Evolutionary conservation across 345 rosid species (phyloP).

Genomic region (Mallotus nudiflorus): DNA sequence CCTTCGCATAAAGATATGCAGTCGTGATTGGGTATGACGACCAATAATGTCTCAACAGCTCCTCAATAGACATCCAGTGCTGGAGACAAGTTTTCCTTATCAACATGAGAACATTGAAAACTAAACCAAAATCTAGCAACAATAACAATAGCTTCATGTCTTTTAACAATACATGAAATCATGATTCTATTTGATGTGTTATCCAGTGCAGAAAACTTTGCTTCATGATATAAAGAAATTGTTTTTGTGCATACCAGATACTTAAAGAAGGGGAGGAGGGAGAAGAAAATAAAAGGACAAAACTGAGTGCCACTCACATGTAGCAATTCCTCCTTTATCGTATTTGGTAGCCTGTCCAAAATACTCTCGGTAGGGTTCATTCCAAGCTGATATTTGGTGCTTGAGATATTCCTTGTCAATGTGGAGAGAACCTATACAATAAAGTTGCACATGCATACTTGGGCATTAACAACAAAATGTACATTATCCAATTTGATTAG

Average conservation of each 20-base stretch:
- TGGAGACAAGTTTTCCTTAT: conserved; percentile 37
- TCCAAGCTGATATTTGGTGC: conserved; percentile 69
- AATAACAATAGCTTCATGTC: background rate
- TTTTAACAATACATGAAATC: conserved; percentile 3
- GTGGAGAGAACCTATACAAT: conserved; percentile 68
- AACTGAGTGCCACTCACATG: conserved; percentile 44
- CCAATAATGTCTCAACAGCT: conserved; percentile 85
- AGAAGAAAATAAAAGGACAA: background rate
- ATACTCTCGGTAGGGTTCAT: conserved; percentile 77
- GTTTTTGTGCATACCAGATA: background rate
- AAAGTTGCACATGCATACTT: conserved; percentile 16
- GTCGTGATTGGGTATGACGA: conserved; percentile 92
- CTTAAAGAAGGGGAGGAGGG: background rate
- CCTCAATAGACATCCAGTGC: conserved; percentile 82
- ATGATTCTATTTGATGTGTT: conserved; percentile 1
- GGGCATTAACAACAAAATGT: conserved; percentile 13
- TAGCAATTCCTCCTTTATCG: conserved; percentile 71
- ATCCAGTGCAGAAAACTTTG: conserved; percentile 4
- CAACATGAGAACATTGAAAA: conserved; percentile 27
- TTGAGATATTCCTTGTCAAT: conserved; percentile 76
- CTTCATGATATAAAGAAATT: background rate
- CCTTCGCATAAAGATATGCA: conserved; percentile 69
- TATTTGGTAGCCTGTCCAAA: conserved; percentile 69
- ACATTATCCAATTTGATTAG: background rate
- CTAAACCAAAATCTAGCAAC: conserved; percentile 19